Evolutionary conservation across 2,329 filamentous ascomycete genomes (phyloP).

Genomic region (Apiospora kogelbergensis): DNA sequence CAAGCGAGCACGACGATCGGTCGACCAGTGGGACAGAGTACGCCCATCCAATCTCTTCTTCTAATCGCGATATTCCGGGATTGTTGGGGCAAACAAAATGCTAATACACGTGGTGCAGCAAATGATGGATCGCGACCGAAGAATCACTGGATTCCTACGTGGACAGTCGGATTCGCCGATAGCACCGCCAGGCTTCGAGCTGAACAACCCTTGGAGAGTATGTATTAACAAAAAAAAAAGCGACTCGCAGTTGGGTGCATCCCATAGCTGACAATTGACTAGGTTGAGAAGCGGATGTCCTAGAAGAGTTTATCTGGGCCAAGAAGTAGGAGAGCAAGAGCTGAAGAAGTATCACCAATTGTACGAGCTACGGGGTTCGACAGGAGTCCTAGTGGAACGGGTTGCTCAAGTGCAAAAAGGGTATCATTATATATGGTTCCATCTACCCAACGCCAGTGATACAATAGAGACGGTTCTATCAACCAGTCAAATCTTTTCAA

Average conservation of each 20-base stretch:
- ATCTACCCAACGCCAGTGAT: conserved; percentile 6
- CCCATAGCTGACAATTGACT: background rate
- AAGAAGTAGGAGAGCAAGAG: background rate
- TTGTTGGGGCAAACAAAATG: conserved; percentile 13
- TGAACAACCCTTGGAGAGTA: conserved; percentile 66
- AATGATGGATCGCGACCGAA: conserved; percentile 67
- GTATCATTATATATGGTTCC: conserved; percentile 11
- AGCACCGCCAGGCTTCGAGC: conserved; percentile 60
- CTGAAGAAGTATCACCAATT: background rate
- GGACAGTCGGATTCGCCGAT: conserved; percentile 56
- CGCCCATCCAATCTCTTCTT: conserved; percentile 21
- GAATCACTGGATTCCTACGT: conserved; percentile 58
- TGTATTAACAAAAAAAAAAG: conserved; percentile 18
- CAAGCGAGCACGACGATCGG: conserved; percentile 58
- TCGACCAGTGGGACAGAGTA: conserved; percentile 66
- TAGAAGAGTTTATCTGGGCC: conserved; percentile 27
- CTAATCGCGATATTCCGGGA: conserved; percentile 15
- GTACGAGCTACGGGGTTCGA: conserved; percentile 11
- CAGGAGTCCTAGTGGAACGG: background rate
- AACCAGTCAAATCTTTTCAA: conserved; percentile 28
- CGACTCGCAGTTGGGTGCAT: background rate
- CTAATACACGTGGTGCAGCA: conserved; percentile 14
- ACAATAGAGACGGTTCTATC: background rate
- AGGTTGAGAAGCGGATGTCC: conserved; percentile 53
- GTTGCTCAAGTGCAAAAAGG: conserved; percentile 2